Evolutionary conservation across 2,329 filamentous ascomycete species (phyloP).

Genomic region (Hypocrella siamensis): DNA sequence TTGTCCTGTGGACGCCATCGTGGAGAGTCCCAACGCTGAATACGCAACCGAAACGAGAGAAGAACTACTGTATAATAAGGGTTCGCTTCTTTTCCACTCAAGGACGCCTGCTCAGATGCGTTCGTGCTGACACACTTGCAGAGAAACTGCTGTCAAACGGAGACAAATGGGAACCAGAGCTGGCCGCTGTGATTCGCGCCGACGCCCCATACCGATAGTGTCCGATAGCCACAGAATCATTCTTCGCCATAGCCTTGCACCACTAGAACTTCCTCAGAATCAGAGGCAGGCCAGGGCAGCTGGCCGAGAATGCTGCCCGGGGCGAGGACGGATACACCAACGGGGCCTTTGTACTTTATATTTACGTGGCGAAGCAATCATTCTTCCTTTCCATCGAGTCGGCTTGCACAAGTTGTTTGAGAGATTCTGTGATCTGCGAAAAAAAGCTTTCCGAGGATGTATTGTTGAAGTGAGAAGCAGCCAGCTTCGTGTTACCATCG

Average conservation of each 20-base stretch:
- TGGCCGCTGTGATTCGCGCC: constrained; percentile 80
- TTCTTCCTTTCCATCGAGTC: too few species aligned
- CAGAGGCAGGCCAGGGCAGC: too few species aligned
- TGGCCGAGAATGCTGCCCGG: too few species aligned
- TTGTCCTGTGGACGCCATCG: constrained; percentile 89
- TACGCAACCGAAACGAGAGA: constrained; percentile 59
- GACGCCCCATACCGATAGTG: constrained; percentile 77
- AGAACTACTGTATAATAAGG: constrained; percentile 95
- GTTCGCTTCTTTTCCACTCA: constrained; percentile 12
- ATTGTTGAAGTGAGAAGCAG: too few species aligned
- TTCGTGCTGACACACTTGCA: constrained; percentile 11
- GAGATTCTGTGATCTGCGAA: too few species aligned
- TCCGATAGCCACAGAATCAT: too few species aligned
- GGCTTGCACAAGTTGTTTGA: too few species aligned
- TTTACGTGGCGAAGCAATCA: too few species aligned
- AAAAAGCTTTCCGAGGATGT: too few species aligned
- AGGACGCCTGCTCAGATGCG: background rate
- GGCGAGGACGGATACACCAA: background rate
- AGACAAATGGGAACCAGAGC: constrained; percentile 95
- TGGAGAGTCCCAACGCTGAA: constrained; percentile 47
- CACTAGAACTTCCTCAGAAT: too few species aligned
- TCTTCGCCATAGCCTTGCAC: too few species aligned
- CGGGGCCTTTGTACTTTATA: background rate
- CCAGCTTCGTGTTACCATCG: too few species aligned
- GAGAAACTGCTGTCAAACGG: constrained; percentile 81